Evolutionary conservation across 2,329 filamentous ascomycete species (phyloP).

Genomic region (Madurella fahalii): DNA sequence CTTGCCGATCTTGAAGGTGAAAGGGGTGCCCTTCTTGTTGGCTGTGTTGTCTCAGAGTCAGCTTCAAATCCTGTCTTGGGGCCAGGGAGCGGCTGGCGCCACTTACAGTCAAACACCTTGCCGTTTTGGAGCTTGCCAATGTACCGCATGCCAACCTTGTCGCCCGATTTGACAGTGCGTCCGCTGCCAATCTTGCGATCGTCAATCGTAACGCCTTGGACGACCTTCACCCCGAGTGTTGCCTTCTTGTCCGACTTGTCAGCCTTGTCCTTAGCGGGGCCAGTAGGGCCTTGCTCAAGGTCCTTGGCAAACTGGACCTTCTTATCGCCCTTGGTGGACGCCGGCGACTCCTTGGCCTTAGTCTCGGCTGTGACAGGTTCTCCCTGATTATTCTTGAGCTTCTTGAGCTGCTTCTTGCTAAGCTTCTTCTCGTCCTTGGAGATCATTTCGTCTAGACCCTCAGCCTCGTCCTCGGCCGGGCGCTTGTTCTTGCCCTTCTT

Average conservation of each 20-base stretch:
- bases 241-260: slow-evolving; percentile 46
- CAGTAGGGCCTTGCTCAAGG: slow-evolving; percentile 92
- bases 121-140: slow-evolving; percentile 95
- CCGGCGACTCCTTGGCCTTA: slow-evolving; percentile 45
- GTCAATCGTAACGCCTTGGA: slow-evolving; percentile 87
- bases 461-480: slow-evolving; percentile 65
- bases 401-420: slow-evolving; percentile 97
- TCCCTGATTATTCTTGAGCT: slow-evolving; percentile 97
- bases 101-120: slow-evolving; percentile 90
- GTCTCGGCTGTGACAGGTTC: slow-evolving; percentile 66
- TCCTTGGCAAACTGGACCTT: slow-evolving; percentile 99
- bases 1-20: slow-evolving; percentile 88
- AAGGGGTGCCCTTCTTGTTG: slow-evolving; percentile 99
- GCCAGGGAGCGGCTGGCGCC: neutral
- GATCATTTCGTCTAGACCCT: slow-evolving; percentile 79
- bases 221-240: slow-evolving; percentile 66
- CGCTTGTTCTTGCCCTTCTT: slow-evolving; percentile 91
- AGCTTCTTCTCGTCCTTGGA: slow-evolving; percentile 75
- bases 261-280: slow-evolving; percentile 47
- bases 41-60: slow-evolving; percentile 46
- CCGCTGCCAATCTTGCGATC: slow-evolving; percentile 91
- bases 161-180: slow-evolving; percentile 80
- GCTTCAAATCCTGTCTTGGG: neutral
- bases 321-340: slow-evolving; percentile 63
- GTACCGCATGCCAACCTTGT: slow-evolving; percentile 91